A percentile compares a stretch with the other conserved stretches of the same genome.
Conservation (phyloP, 1,284 basidiomycete genomes). For the Abortiporus biennis region DNA sequence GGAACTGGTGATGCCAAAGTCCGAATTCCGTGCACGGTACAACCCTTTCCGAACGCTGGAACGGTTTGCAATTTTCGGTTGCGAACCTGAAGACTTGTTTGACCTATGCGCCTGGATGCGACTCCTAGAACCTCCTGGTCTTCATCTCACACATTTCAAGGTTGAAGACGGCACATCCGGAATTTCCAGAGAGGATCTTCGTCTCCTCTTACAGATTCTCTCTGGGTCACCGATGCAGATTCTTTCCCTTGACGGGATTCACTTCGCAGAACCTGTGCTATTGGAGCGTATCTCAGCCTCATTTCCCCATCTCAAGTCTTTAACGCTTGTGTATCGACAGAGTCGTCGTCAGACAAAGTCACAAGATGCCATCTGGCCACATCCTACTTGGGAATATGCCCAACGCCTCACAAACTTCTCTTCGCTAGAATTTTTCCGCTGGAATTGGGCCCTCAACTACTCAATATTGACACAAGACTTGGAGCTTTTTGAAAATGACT, state of each 20-base stretch:
- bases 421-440: slow-evolving; percentile 3
- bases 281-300: slow-evolving; percentile 1
- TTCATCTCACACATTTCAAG: slow-evolving; percentile 3
- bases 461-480: neutral
- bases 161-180: neutral
- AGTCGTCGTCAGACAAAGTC: slow-evolving; percentile 1
- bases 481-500: neutral
- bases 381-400: slow-evolving; percentile 8
- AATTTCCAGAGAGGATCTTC: neutral
- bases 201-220: neutral
- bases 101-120: neutral
- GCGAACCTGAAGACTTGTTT: neutral
- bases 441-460: too few species aligned
- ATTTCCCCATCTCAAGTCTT: slow-evolving; percentile 3
- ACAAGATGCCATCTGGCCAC: neutral
- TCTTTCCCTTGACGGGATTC: slow-evolving; percentile 3
- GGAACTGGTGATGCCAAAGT: neutral
- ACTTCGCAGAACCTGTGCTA: neutral
- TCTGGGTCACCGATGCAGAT: neutral
- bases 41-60: neutral
- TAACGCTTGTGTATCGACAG: slow-evolving; percentile 3
- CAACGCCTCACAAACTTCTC: neutral
- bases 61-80: neutral
- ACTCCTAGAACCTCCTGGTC: neutral
- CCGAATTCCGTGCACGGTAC: neutral